These are phyloP conservation scores for grape (Vitis vinifera) DNA, from an alignment of 164 flowering plant genomes.

Conservation along the genomic window DNA sequence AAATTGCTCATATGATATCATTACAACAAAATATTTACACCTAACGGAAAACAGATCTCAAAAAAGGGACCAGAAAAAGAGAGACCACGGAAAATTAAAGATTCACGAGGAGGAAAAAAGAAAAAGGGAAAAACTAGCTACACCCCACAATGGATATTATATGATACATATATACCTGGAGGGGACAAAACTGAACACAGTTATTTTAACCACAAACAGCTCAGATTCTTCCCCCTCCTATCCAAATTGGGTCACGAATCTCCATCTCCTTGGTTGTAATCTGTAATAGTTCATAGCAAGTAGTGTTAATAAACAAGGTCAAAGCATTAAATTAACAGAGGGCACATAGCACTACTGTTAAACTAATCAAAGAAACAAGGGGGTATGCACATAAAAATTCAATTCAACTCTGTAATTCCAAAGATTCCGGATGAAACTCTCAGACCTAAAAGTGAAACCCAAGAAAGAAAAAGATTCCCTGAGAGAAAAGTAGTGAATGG, in stretches of 20 bases:
- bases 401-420: conserved; percentile 18
- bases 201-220: neutral
- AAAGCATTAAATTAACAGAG: conserved; percentile 7
- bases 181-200: neutral
- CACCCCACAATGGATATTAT: neutral
- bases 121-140: neutral
- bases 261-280: conserved; percentile 11
- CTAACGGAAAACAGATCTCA: neutral
- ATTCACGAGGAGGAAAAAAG: too few species aligned
- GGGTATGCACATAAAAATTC: conserved; percentile 8
- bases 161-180: conserved; percentile 7
- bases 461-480: conserved; percentile 22
- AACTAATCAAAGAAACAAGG: conserved; percentile 13
- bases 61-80: neutral
- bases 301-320: conserved; percentile 24
- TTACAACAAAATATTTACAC: neutral
- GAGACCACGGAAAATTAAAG: neutral
- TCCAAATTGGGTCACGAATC: neutral
- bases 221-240: conserved; percentile 3
- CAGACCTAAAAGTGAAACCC: conserved; percentile 9
- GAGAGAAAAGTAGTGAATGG: conserved; percentile 18
- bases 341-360: conserved; percentile 2
- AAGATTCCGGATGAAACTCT: conserved; percentile 22
- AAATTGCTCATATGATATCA: neutral
- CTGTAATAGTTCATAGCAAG: conserved; percentile 3